Conservation (phyloP, 257 asterid genomes). For the Nicotiana paniculata region DNA sequence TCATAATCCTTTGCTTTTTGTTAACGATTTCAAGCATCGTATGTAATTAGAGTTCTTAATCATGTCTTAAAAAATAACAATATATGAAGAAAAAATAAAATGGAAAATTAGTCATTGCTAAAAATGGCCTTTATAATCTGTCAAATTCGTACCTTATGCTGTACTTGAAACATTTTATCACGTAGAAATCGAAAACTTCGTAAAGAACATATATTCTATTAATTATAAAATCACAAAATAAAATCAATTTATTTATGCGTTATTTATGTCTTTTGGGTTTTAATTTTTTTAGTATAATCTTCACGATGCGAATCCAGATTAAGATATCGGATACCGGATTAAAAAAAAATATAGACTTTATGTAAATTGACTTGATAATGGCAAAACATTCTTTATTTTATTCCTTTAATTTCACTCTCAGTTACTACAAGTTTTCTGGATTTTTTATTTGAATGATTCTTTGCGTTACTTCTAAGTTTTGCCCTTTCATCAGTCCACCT, state of each 20-base stretch:
- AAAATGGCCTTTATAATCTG: not conserved
- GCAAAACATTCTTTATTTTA: not conserved
- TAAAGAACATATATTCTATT: not conserved
- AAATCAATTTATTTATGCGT: no score
- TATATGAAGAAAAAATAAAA: not conserved
- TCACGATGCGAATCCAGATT: no score
- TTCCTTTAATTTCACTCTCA: not conserved
- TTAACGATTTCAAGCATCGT: not conserved
- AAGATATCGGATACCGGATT: no score
- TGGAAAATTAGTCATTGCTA: not conserved
- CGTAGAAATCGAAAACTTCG: not conserved
- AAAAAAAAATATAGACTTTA: not conserved
- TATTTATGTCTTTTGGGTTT: no score
- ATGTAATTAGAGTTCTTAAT: not conserved
- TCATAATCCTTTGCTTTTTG: not conserved
- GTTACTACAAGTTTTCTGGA: not conserved
- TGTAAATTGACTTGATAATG: not conserved
- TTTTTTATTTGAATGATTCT: not conserved
- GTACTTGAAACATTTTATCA: not conserved
- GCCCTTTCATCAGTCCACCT: not conserved
- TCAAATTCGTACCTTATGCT: not conserved
- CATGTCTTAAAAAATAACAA: not conserved
- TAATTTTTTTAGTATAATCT: no score
- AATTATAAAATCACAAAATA: no score
- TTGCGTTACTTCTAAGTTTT: not conserved